phyloP scores from a whole-genome alignment of 2,329 filamentous ascomycete genomes.

The Trichoderma koningiopsis region DNA sequence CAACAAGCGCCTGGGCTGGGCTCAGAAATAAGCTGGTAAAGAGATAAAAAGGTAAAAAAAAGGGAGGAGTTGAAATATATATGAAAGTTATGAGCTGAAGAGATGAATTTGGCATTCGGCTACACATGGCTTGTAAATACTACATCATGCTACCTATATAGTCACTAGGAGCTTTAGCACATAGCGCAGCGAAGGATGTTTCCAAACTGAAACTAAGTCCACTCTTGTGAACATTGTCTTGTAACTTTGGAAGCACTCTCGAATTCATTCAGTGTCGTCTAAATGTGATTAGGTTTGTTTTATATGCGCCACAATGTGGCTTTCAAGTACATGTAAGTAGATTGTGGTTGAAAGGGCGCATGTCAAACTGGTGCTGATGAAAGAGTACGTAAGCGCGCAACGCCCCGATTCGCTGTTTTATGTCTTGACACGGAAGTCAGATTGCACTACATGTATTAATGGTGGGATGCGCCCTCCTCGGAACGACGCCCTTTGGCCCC shows the following conservation, averaged over 20 bases:
- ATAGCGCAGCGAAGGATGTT: constrained; percentile 1
- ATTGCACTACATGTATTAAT: neutral
- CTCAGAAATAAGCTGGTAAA: constrained; percentile 26
- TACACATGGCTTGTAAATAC: constrained; percentile 15
- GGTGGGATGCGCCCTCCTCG: neutral
- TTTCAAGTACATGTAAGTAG: neutral
- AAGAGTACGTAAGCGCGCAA: neutral
- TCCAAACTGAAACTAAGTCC: neutral
- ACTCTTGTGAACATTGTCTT: neutral
- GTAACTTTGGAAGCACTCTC: neutral
- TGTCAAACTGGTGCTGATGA: neutral
- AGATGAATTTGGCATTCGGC: neutral
- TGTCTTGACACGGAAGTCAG: neutral
- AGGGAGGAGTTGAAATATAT: neutral
- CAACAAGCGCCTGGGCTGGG: constrained; percentile 52
- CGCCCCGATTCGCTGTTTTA: neutral
- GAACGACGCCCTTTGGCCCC: neutral
- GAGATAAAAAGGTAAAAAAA: neutral
- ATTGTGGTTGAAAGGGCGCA: neutral
- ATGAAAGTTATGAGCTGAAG: constrained; percentile 8
- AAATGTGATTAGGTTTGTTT: neutral
- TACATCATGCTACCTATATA: constrained; percentile 17
- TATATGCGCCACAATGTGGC: neutral
- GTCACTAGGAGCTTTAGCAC: constrained; percentile 8
- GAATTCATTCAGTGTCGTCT: neutral